phyloP scores from a whole-genome alignment of 2,329 filamentous ascomycete species.

The Diaporthe sp. region DNA sequence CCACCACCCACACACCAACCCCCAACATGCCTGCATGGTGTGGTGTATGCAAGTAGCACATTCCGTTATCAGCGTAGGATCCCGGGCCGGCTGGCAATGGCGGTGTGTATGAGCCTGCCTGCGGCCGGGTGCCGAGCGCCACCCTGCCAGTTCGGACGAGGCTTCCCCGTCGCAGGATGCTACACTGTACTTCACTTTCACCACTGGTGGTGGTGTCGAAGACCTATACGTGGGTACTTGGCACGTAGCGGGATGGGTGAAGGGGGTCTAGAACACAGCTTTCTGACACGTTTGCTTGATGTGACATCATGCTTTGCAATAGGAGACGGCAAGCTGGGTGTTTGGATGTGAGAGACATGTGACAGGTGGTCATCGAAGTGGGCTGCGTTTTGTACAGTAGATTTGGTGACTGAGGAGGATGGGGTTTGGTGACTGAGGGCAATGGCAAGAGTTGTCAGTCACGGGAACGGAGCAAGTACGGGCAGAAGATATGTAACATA shows the following conservation, averaged over 20 bases:
- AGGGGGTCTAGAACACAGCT: not conserved
- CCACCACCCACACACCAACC: no score
- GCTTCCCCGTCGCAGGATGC: not conserved
- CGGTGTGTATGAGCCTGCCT: slow-evolving; percentile 9
- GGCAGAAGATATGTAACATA: not conserved
- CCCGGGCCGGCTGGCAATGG: not conserved
- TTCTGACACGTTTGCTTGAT: not conserved
- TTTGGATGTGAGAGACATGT: not conserved
- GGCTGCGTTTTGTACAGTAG: no score
- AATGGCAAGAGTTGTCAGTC: no score
- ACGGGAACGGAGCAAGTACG: no score
- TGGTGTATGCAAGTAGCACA: not conserved
- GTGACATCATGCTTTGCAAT: not conserved
- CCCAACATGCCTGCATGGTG: no score
- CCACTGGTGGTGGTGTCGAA: not conserved
- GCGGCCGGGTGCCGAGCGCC: not conserved
- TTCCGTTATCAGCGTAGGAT: not conserved
- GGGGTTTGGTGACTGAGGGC: no score
- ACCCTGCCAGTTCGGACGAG: not conserved
- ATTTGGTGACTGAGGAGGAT: no score
- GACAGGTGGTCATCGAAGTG: not conserved
- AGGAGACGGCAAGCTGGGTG: not conserved
- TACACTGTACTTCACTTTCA: not conserved
- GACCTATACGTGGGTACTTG: not conserved
- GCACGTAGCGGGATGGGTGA: not conserved